phyloP scores from a whole-genome alignment of 176 grass and related monocot genomes.

The Dendrocalamus sinicus region DNA sequence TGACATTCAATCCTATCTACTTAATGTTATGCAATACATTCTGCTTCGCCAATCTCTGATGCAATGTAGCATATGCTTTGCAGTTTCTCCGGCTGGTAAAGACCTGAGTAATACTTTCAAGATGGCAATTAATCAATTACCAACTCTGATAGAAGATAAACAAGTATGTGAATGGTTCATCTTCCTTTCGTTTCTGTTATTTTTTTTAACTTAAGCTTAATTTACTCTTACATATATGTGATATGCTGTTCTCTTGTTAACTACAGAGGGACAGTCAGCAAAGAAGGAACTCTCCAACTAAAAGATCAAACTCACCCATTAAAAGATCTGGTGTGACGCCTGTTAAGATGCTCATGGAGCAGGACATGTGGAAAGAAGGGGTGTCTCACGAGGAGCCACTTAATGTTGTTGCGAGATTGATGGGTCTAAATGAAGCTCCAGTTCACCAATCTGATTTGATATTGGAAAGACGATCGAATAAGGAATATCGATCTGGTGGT shows the following conservation, averaged over 20 bases:
- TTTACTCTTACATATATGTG: background rate
- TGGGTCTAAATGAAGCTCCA: conserved; percentile 77
- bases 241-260: background rate
- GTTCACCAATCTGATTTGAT: conserved; percentile 41
- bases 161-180: conserved; percentile 49
- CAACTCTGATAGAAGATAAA: conserved; percentile 62
- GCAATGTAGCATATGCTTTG: background rate
- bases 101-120: conserved; percentile 45
- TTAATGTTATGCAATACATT: background rate
- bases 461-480: conserved; percentile 14
- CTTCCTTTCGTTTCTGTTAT: background rate
- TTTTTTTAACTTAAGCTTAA: conserved; percentile 3
- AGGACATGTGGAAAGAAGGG: conserved; percentile 87
- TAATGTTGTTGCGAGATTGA: conserved; percentile 85
- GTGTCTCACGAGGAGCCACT: conserved; percentile 57
- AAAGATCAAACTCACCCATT: conserved; percentile 51
- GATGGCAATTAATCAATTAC: conserved; percentile 45
- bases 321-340: conserved; percentile 63
- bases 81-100: conserved; percentile 64
- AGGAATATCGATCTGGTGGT: conserved; percentile 43
- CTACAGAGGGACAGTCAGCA: conserved; percentile 53
- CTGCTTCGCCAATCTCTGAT: conserved; percentile 30
- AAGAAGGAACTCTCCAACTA: conserved; percentile 52
- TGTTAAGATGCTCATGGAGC: conserved; percentile 86
- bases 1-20: too few relatives aligned